These are phyloP conservation scores for Guillardia theta DNA, from an alignment of 78 protist species.

Conservation along the genomic window DNA sequence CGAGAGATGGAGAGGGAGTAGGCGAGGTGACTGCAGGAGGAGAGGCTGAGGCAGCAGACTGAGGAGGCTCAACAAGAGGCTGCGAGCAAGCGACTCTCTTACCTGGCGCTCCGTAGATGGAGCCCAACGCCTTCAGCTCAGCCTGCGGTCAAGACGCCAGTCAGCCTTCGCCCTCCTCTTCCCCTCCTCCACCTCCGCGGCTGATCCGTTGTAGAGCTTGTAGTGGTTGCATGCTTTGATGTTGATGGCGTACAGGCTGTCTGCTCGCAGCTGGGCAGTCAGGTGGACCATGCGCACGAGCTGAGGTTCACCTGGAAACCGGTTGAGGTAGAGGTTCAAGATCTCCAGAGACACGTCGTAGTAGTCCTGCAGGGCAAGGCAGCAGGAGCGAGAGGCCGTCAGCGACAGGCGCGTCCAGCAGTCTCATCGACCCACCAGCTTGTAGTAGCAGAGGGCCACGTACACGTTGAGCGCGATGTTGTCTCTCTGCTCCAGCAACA, in stretches of 20 bases:
- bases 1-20: neutral
- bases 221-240: conserved; percentile 83
- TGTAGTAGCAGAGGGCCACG: conserved; percentile 81
- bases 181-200: conserved; percentile 69
- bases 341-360: conserved; percentile 78
- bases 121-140: too few relatives aligned
- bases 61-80: too few relatives aligned
- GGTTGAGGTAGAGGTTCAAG: neutral
- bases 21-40: neutral
- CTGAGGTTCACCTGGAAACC: neutral
- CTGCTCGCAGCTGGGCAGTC: neutral
- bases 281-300: neutral
- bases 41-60: neutral
- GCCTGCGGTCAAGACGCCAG: too few relatives aligned
- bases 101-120: too few relatives aligned
- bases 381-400: too few relatives aligned
- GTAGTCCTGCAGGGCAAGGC: too few relatives aligned
- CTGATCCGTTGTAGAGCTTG: conserved; percentile 74
- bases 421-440: too few relatives aligned
- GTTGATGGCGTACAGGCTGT: conserved; percentile 64
- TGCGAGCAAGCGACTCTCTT: too few relatives aligned
- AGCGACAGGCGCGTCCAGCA: too few relatives aligned
- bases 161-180: neutral
- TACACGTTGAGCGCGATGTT: conserved; percentile 70
- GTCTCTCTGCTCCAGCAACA: conserved; percentile 61